A percentile compares a stretch with the other conserved stretches of the same genome.
phyloP scores from a whole-genome alignment of 495 filamentous ascomycete genomes.

The Rusavskia elegans region DNA sequence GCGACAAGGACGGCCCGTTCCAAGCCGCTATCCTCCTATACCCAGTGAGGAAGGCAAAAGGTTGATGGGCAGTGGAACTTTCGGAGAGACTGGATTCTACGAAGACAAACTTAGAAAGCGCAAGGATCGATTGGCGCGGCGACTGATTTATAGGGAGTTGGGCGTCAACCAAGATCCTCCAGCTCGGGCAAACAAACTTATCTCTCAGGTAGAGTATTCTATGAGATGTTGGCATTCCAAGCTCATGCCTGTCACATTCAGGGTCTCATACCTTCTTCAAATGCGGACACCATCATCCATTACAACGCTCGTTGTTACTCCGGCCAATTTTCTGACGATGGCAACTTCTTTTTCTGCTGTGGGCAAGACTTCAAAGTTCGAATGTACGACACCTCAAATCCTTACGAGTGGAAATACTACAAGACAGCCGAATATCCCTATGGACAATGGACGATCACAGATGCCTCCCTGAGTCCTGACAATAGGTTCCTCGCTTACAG shows the following conservation, averaged over 20 bases:
- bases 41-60: conserved; percentile 60
- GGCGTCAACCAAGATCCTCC: conserved; percentile 41
- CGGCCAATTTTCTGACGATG: conserved; percentile 91
- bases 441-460: conserved; percentile 90
- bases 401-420: conserved; percentile 89
- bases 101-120: conserved; percentile 32
- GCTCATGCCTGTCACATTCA: conserved; percentile 33
- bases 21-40: conserved; percentile 50
- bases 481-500: conserved; percentile 82
- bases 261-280: conserved; percentile 44
- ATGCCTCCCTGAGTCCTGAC: conserved; percentile 82
- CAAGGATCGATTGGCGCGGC: conserved; percentile 44
- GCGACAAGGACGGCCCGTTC: conserved; percentile 17
- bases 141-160: conserved; percentile 66
- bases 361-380: conserved; percentile 85
- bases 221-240: not conserved
- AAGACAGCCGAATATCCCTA: conserved; percentile 77
- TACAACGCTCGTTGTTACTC: conserved; percentile 78
- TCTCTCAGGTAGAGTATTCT: conserved; percentile 41
- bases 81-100: conserved; percentile 46
- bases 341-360: conserved; percentile 95
- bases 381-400: conserved; percentile 96
- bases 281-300: conserved; percentile 76
- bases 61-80: conserved; percentile 66
- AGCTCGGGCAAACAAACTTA: conserved; percentile 40